Evolutionary conservation across 352 stramenopile genomes (phyloP), one percentile per base, ranked within the genome.

Genomic region (Pythium graminicola): DNA sequence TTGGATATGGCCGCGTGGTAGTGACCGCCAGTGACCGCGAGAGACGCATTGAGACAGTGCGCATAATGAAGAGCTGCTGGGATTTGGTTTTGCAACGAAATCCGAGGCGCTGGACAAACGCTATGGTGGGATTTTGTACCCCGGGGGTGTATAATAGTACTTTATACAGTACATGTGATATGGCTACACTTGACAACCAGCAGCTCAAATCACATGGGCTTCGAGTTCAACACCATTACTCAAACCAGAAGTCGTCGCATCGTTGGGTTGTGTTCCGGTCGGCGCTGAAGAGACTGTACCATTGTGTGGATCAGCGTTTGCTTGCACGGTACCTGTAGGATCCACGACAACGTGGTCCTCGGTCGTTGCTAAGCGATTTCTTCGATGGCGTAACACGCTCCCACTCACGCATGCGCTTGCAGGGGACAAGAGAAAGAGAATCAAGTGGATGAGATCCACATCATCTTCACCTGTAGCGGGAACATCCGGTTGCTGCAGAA

Each of bases 401-500:
- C 79, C 79, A 27, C 72, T 81, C 7, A 89, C 45, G 11, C 66
- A 62, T 2, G 47, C 46, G 38, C 74, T 85, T 26, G 62, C 48
- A 8, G 76, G 72, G 6, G 76, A 80, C n/a, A 86, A 43, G 2
- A 89, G 51, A 22, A 86, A 82, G 33, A 84, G 43, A n/a, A 86
- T 70, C 48, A 71, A 64, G 62, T 86, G 73, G 27, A 71, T 60
- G 40, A 89, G 54, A 24, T 67, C 55, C 16, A 57, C 20, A 22
- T 56, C 46, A 9, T 55, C 32, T 2, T 50, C 36, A 4, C 27
- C 42, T 14, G 28, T 49, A 26, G 20, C 6, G 6, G 26, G 14
- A 4, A 14, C 14, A 22, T 10, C 38, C 7, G 31, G 46, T 13
- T 56, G 44, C 19, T 75, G 62, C 16, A 86, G 31, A 26, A 80